These are phyloP conservation scores for Verruconis gallopava DNA, from an alignment of 2,329 filamentous ascomycete species.

Conservation along the genomic window DNA sequence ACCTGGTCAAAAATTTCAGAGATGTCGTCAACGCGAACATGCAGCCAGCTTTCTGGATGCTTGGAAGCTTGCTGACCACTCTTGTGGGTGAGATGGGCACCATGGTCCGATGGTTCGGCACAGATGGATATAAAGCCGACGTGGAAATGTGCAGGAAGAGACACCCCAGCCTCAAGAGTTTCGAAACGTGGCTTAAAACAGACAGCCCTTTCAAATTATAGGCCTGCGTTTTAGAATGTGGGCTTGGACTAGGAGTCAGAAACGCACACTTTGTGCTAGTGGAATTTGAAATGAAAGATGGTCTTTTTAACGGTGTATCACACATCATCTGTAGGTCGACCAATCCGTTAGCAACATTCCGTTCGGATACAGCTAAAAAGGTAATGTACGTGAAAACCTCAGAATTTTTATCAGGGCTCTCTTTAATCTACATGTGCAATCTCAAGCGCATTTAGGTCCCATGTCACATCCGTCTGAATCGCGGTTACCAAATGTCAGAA, in stretches of 20 bases:
- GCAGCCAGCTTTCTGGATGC: slow-evolving; percentile 17
- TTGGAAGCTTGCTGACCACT: slow-evolving; percentile 22
- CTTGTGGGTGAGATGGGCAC: slow-evolving; percentile 30
- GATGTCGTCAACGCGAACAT: slow-evolving; percentile 29
- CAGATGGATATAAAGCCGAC: slow-evolving; percentile 22
- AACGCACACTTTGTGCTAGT: too few species aligned
- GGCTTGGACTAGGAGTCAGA: too few species aligned
- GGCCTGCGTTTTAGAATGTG: too few species aligned
- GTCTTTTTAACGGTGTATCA: too few species aligned
- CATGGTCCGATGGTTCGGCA: slow-evolving; percentile 24
- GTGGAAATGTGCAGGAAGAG: slow-evolving; percentile 28
- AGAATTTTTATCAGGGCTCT: slow-evolving; percentile 10
- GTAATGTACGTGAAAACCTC: too few species aligned
- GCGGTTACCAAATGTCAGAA: not conserved
- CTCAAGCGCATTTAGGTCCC: not conserved
- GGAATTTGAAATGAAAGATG: too few species aligned
- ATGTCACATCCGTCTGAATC: slow-evolving; percentile 1
- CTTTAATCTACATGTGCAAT: slow-evolving; percentile 7
- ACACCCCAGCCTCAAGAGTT: slow-evolving; percentile 34
- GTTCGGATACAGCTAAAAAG: too few species aligned
- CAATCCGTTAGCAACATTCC: too few species aligned
- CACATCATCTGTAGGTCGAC: too few species aligned
- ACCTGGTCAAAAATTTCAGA: slow-evolving; percentile 34
- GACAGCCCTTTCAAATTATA: slow-evolving; percentile 6
- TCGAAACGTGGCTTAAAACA: slow-evolving; percentile 34